These are phyloP conservation scores for Zygotorulaspora danielsina DNA, from an alignment of 805 yeast genomes.

Conservation along the genomic window DNA sequence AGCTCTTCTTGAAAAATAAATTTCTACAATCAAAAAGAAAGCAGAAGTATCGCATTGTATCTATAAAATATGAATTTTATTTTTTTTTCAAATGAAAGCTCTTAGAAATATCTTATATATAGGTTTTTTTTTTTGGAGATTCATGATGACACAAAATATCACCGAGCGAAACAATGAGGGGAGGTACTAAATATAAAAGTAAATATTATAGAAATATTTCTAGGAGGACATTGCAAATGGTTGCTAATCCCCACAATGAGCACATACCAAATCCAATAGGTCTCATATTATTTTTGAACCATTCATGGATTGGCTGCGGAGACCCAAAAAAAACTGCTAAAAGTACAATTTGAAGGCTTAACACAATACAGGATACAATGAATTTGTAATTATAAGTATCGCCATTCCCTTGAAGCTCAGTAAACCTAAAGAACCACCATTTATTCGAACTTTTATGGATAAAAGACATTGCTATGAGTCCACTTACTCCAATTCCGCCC, in stretches of 20 bases:
- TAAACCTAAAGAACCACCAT: slow-evolving; percentile 28
- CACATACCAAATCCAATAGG: slow-evolving; percentile 28
- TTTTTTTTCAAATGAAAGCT: no score
- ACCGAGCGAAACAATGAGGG: neutral
- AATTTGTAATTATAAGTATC: slow-evolving; percentile 22
- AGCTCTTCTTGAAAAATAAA: no score
- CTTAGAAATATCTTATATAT: no score
- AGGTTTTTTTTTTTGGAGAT: no score
- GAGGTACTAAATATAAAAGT: neutral
- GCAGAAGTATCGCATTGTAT: no score
- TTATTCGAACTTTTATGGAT: slow-evolving; percentile 14
- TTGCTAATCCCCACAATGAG: slow-evolving; percentile 27
- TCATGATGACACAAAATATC: neutral
- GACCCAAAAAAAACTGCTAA: slow-evolving; percentile 22
- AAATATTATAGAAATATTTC: slow-evolving; percentile 17
- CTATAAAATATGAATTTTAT: no score
- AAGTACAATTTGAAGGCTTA: slow-evolving; percentile 23
- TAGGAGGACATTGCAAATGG: slow-evolving; percentile 23
- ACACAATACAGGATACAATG: slow-evolving; percentile 25
- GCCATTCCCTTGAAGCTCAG: slow-evolving; percentile 16
- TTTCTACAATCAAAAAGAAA: no score
- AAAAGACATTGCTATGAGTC: slow-evolving; percentile 43
- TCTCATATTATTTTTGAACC: slow-evolving; percentile 16
- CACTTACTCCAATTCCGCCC: slow-evolving; percentile 78
- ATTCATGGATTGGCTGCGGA: slow-evolving; percentile 9